phyloP scores from a whole-genome alignment of 1,284 basidiomycete genomes.

The Golubevia sp. region DNA sequence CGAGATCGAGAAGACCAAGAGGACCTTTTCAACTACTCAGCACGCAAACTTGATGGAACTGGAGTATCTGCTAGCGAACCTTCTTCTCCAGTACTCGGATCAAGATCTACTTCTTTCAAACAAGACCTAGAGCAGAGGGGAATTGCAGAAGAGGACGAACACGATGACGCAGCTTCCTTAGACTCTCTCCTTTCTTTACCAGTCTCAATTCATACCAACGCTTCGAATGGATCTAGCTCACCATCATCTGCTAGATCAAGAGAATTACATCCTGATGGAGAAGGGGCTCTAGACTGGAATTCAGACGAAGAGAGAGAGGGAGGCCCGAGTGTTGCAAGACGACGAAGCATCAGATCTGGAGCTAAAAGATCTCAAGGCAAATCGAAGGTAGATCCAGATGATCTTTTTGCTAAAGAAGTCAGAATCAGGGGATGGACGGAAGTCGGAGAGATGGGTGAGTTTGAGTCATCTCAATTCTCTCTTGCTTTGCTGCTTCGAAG shows the following conservation, averaged over 20 bases:
- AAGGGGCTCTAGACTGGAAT: background rate
- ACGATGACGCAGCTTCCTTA: conserved; percentile 7
- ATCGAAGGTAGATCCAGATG: background rate
- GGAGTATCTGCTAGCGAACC: background rate
- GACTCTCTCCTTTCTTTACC: conserved; percentile 23
- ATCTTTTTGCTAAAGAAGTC: conserved; percentile 31
- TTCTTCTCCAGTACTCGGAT: background rate
- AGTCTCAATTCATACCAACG: conserved; percentile 21
- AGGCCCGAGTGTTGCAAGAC: background rate
- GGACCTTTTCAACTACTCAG: background rate
- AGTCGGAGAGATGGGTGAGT: conserved; percentile 37
- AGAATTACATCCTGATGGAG: background rate
- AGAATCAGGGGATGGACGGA: conserved; percentile 42
- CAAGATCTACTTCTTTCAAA: background rate
- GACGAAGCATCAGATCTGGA: background rate
- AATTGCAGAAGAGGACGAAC: conserved; percentile 1
- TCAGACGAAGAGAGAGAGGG: background rate
- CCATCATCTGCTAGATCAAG: background rate
- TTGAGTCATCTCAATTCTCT: too few species aligned
- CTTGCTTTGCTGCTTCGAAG: too few species aligned
- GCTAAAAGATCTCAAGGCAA: background rate
- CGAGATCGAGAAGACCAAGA: background rate
- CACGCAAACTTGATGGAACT: background rate
- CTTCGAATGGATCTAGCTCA: conserved; percentile 10
- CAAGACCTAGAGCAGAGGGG: background rate